phyloP scores from a whole-genome alignment of 2,329 filamentous ascomycete species.

The Verticillium klebahnii region DNA sequence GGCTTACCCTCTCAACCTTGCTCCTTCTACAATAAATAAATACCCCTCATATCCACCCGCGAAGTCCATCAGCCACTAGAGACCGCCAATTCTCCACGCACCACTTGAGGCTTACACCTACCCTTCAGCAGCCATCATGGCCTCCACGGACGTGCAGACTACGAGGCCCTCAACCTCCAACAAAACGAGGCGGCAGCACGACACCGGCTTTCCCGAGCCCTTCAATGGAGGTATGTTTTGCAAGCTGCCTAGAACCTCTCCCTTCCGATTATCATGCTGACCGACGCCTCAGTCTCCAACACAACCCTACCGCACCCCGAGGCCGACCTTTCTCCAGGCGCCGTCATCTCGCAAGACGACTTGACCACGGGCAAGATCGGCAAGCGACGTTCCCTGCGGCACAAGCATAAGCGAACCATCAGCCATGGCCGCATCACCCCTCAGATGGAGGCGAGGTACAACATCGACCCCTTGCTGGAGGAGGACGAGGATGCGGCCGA shows the following conservation, averaged over 20 bases:
- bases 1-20: neutral
- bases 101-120: neutral
- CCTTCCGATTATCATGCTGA: neutral
- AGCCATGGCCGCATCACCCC: conserved; percentile 40
- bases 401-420: conserved; percentile 41
- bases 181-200: conserved; percentile 19
- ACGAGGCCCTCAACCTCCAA: conserved; percentile 11
- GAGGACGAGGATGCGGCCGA: conserved; percentile 11
- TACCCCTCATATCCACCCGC: conserved; percentile 2
- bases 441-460: conserved; percentile 27
- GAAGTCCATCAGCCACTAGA: neutral
- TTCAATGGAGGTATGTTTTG: conserved; percentile 38
- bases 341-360: conserved; percentile 52
- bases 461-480: conserved; percentile 19
- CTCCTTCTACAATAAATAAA: neutral
- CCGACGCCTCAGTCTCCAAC: conserved; percentile 37
- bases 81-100: neutral
- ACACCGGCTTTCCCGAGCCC: conserved; percentile 49
- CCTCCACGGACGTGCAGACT: conserved; percentile 1
- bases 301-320: conserved; percentile 60
- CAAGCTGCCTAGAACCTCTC: neutral
- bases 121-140: conserved; percentile 9
- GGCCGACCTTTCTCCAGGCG: conserved; percentile 52
- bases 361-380: conserved; percentile 37
- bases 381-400: conserved; percentile 40